Conservation (phyloP, 2,329 filamentous ascomycete species). For the Colletotrichum sp. region DNA sequence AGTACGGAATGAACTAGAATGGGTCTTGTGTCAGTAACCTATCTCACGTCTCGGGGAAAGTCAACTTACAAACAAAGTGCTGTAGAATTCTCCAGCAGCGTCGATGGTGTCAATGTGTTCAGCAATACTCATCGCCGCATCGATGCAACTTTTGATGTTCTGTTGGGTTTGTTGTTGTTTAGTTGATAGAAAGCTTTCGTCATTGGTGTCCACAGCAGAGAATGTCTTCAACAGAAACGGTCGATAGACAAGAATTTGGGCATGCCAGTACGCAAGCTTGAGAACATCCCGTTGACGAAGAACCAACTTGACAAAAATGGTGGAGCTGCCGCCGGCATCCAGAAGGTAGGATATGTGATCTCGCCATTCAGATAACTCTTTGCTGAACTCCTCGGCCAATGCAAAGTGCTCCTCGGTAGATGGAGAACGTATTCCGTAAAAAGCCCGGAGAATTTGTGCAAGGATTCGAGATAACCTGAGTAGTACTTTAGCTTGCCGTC, state of each 20-base stretch:
- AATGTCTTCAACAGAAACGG: conserved; percentile 41
- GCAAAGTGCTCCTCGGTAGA: conserved; percentile 27
- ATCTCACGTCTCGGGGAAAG: too few species aligned
- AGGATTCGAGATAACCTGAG: conserved; percentile 37
- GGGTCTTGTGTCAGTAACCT: too few species aligned
- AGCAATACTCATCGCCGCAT: conserved; percentile 42
- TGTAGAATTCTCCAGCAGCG: conserved; percentile 37
- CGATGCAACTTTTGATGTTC: conserved; percentile 34
- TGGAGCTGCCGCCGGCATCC: conserved; percentile 39
- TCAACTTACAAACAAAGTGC: conserved; percentile 42
- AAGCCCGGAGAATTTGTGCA: conserved; percentile 34
- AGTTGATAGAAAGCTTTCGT: rapidly evolving
- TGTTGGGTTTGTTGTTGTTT: conserved; percentile 19
- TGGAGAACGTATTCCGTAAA: conserved; percentile 39
- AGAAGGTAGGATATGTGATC: conserved; percentile 37
- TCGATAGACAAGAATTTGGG: conserved; percentile 41
- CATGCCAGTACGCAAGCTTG: conserved; percentile 46
- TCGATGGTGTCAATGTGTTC: conserved; percentile 42
- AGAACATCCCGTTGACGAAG: conserved; percentile 44
- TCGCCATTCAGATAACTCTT: conserved; percentile 38
- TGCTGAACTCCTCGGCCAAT: conserved; percentile 30
- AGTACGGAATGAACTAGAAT: conserved; percentile 40
- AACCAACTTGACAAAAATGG: conserved; percentile 32
- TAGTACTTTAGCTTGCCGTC: background rate
- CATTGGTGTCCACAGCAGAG: background rate